These are phyloP conservation scores for Trichosporon ovoides DNA, from an alignment of 1,284 basidiomycete species.

Conservation along the genomic window DNA sequence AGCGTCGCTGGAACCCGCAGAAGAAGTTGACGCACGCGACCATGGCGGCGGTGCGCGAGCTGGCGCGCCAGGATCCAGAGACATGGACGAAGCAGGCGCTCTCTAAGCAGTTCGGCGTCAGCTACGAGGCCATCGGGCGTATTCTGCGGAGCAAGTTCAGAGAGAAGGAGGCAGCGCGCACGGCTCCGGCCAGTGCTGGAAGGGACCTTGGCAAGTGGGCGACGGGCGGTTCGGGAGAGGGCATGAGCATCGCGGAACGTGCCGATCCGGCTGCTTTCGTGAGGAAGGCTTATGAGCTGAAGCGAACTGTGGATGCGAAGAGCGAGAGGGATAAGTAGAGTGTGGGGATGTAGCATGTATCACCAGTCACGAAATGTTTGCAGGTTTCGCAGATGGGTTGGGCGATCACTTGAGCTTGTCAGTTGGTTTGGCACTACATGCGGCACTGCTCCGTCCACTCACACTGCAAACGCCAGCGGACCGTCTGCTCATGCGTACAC, in stretches of 20 bases:
- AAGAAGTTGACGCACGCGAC: constrained; percentile 83
- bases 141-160: constrained; percentile 53
- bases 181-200: constrained; percentile 35
- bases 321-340: neutral
- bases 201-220: constrained; percentile 60
- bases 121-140: constrained; percentile 76
- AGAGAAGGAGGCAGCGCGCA: constrained; percentile 55
- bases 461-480: no score
- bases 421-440: no score
- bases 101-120: constrained; percentile 74
- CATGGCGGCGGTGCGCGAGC: constrained; percentile 73
- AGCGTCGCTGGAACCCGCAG: constrained; percentile 65
- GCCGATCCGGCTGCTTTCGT: constrained; percentile 32
- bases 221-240: constrained; percentile 25
- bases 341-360: no score
- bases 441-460: no score
- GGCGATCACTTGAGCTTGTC: no score
- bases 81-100: constrained; percentile 66
- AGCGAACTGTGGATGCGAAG: neutral
- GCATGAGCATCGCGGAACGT: constrained; percentile 10
- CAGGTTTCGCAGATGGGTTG: no score
- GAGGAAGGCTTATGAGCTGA: constrained; percentile 22
- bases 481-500: no score
- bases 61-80: constrained; percentile 65
- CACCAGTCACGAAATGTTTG: no score